Evolutionary conservation across 1,284 basidiomycete genomes (phyloP), one percentile per base, ranked within the genome.

Genomic region (Singerocomus inundabilis): DNA sequence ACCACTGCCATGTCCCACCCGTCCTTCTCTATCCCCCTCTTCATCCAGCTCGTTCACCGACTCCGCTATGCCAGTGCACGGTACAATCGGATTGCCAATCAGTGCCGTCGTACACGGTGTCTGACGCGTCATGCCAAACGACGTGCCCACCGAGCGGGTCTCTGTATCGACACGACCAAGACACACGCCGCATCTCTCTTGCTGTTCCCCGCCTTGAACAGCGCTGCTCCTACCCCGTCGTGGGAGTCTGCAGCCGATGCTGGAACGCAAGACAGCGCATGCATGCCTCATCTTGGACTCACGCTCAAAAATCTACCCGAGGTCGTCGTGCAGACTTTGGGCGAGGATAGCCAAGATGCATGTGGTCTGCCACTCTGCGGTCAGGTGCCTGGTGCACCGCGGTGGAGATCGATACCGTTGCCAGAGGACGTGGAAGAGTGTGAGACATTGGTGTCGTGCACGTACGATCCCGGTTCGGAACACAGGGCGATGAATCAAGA

Each of bases 121-220:
- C 72, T 65, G n/a, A 76, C 72, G 0, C 53, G 67, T 54, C 75
- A 75, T 55, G 79, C 79, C 11, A 74, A 72, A 49, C 69, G 59
- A 15, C 73, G 66, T 26, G 81, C 81, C 7, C 55, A 52, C 15
- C 54, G 55, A 15, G 70, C 76, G 12, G 69, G 72, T 16, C 74
- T 82, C 26, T 56, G 52, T 5, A 64, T 82, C 41, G 67, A 78
- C 62, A 71, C 74, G 24, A 52, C 59, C 15, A 67, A 62, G 26
- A 77, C 80, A 2, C 50, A 62, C 32, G 62, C 57, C 12, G 15
- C 30, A 6, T 38, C 40, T 11, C 44, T 57, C 6, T 50, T 70
- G 15, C 73, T 73, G 1, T 67, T 77, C 15, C 77, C 77, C 12
- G 55, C 76, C 39, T 53, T 77, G 37, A 73, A 77, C 30, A 47